Evolutionary conservation across 176 grass and related monocot genomes (phyloP).

Genomic region (Themeda triandra): DNA sequence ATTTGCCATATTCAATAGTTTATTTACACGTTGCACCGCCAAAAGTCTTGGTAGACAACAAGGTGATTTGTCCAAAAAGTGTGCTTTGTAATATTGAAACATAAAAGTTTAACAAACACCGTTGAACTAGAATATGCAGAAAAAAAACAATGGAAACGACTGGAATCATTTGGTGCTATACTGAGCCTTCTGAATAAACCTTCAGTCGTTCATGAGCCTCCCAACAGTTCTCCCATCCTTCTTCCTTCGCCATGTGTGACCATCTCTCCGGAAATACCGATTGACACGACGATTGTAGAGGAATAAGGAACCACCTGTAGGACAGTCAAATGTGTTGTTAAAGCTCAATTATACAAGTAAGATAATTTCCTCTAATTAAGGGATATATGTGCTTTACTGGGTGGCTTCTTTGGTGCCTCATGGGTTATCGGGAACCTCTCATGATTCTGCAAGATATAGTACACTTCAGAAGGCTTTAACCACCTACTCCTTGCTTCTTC

Average conservation of each 20-base stretch:
- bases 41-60: constrained; percentile 6
- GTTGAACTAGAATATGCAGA: not conserved
- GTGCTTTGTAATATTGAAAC: not conserved
- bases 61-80: not conserved
- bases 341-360: not conserved
- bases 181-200: constrained; percentile 44
- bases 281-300: constrained; percentile 89
- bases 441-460: constrained; percentile 81
- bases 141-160: constrained; percentile 4
- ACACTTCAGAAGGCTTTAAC: constrained; percentile 92
- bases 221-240: constrained; percentile 86
- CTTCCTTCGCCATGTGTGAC: constrained; percentile 91
- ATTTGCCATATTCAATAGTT: not conserved
- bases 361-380: constrained; percentile 1
- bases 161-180: constrained; percentile 13
- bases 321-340: constrained; percentile 7
- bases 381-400: constrained; percentile 47
- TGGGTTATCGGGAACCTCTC: constrained; percentile 61
- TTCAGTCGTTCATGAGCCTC: constrained; percentile 95
- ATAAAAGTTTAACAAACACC: not conserved
- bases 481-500: constrained; percentile 74
- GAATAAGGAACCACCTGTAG: constrained; percentile 88
- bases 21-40: not conserved
- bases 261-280: constrained; percentile 94
- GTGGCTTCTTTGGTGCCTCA: constrained; percentile 66